Percentiles rank a stretch among this genome's conserved stretches.
Evolutionary conservation across 148 eudicot genomes (phyloP).

Genomic region (Rheum nobile): DNA sequence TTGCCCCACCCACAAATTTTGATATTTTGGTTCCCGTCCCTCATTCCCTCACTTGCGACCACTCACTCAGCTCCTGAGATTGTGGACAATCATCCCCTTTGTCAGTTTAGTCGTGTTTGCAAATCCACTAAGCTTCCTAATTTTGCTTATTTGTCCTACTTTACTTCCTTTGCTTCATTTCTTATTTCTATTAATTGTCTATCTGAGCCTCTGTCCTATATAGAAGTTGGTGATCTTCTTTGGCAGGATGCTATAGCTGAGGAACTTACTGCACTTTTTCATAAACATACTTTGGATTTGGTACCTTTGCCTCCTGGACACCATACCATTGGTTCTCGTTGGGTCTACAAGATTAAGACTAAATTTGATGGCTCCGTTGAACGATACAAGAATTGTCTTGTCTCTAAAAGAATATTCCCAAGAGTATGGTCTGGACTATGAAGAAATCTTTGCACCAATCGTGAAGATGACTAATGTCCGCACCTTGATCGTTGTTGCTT

Average conservation of each 20-base stretch:
- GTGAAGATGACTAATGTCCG: background rate
- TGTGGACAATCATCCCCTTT: too few relatives aligned
- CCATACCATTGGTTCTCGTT: background rate
- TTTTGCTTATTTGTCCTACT: background rate
- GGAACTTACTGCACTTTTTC: background rate
- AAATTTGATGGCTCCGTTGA: background rate
- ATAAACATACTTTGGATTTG: constrained; percentile 1
- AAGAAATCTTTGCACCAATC: constrained; percentile 4
- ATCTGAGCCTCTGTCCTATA: background rate
- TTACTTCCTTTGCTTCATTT: background rate
- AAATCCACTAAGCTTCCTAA: background rate
- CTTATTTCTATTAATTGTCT: background rate
- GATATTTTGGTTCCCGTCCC: too few relatives aligned
- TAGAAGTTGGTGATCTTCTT: background rate
- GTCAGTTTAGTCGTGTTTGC: background rate
- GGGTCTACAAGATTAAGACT: constrained; percentile 9
- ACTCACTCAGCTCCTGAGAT: too few relatives aligned
- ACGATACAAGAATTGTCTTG: background rate
- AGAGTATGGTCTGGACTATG: too few relatives aligned
- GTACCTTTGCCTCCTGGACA: background rate
- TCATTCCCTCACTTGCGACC: too few relatives aligned
- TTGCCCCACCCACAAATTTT: too few relatives aligned
- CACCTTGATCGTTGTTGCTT: background rate
- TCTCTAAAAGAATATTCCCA: background rate
- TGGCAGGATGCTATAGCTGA: background rate